Base-by-base conservation (phyloP, 768 basidiomycete genomes). In the Lactarius quietus region DNA sequence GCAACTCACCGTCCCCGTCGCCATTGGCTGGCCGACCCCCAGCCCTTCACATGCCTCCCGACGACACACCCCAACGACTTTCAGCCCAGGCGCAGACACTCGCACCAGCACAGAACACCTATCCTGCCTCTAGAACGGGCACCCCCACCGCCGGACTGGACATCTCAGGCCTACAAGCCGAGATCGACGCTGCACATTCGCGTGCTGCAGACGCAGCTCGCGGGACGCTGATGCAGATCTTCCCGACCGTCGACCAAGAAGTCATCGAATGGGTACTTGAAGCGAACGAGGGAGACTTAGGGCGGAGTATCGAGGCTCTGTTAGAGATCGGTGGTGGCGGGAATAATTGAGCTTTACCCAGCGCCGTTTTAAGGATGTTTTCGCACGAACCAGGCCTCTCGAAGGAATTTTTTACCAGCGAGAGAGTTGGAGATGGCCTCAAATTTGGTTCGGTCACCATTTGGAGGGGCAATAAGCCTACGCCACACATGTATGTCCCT, bases 201-300 rank as follows among this genome's bases (percentile, higher is more conserved):
- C 82, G 86, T 52, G 91, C 89, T 26, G 84, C 84, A 18, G 84
- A 81, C 18, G 91, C 90, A 3, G 82, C 92, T 58, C 78, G 81
- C 62, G 86, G 87, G 70, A 96, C 94, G 35, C 77, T 98, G 67
- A 76, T 83, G 62, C 93, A 95, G 76, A 96, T 96, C 67, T 98
- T 98, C 82, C 95, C 95, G 1, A 75, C 74, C 12, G 80, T 90
- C 68, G 95, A 98, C 72, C 74, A 74, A 54, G 95, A 95, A 75
- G 85, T 97, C 36, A 83, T 93, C 48, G 91, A 94, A 65, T 89
- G 85, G 84, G 93, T 98, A 39, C 77, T 96, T 64, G 94, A 96
- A 73, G 93, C 92, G 53, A 93, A 93, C 70, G 85, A 84, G 9
- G 91, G 92, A 23, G 93, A 97, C 78, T 73, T 97, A 63, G 94